These are phyloP conservation scores for Trichoderma brevicompactum DNA, from an alignment of 2,329 filamentous ascomycete genomes.

Conservation along the genomic window DNA sequence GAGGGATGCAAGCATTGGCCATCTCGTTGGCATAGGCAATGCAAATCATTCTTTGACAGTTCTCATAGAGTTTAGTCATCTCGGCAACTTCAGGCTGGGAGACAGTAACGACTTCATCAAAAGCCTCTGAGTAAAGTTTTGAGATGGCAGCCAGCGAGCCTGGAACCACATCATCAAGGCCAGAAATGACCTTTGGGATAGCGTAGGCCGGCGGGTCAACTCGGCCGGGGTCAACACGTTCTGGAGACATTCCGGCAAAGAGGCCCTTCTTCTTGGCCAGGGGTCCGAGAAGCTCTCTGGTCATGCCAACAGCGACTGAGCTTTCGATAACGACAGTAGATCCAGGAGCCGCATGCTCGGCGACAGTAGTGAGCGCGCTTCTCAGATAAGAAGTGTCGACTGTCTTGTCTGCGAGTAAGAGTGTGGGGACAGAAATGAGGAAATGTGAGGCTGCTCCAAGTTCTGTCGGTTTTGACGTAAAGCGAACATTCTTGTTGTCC, in stretches of 20 bases:
- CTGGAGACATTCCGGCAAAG: conserved; percentile 56
- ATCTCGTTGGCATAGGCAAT: conserved; percentile 62
- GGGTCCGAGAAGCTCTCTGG: conserved; percentile 53
- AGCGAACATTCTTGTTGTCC: conserved; percentile 38
- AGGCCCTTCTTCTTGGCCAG: conserved; percentile 49
- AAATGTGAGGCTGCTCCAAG: conserved; percentile 54
- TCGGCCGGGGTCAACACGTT: conserved; percentile 58
- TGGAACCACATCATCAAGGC: conserved; percentile 52
- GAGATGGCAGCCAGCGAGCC: conserved; percentile 51
- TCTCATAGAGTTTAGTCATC: conserved; percentile 63
- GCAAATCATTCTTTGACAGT: conserved; percentile 60
- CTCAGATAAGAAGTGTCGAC: conserved; percentile 54
- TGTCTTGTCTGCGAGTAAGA: conserved; percentile 51
- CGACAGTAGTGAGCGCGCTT: conserved; percentile 50
- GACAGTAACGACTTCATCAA: conserved; percentile 53
- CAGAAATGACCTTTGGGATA: conserved; percentile 60
- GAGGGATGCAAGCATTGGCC: conserved; percentile 54
- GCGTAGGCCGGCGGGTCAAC: conserved; percentile 44
- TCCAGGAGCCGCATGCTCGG: conserved; percentile 48
- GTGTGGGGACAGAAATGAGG: conserved; percentile 58
- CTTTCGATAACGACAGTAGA: conserved; percentile 57
- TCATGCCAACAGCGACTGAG: conserved; percentile 60
- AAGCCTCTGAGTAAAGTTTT: conserved; percentile 52
- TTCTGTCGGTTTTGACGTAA: conserved; percentile 46
- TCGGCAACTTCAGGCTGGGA: conserved; percentile 59